phyloP scores from a whole-genome alignment of 495 filamentous ascomycete genomes.

The Tetracladium marchalianum region DNA sequence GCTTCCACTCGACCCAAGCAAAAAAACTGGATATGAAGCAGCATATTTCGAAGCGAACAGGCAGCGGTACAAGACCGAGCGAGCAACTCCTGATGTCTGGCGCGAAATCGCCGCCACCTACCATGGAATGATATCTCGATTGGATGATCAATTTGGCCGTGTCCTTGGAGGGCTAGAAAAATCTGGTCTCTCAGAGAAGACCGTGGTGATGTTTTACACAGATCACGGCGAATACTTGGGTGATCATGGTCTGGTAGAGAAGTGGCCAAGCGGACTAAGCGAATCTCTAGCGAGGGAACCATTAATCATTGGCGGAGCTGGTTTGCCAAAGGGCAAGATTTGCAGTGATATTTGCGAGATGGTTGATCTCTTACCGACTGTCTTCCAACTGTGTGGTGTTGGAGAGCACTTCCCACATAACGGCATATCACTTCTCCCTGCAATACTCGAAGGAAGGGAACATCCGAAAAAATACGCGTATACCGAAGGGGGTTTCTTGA shows the following conservation, averaged over 20 bases:
- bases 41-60: conserved; percentile 19
- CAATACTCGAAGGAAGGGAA: conserved; percentile 8
- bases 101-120: conserved; percentile 21
- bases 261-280: conserved; percentile 22
- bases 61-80: conserved; percentile 16
- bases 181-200: conserved; percentile 14
- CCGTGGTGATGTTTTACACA: conserved; percentile 21
- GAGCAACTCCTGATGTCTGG: conserved; percentile 19
- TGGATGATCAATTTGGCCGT: conserved; percentile 21
- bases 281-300: conserved; percentile 22
- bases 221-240: conserved; percentile 23
- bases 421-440: conserved; percentile 18
- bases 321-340: conserved; percentile 17
- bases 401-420: conserved; percentile 14
- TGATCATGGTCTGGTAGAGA: conserved; percentile 23
- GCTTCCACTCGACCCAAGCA: conserved; percentile 3
- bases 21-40: conserved; percentile 20
- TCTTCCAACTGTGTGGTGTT: conserved; percentile 20
- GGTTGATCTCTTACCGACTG: conserved; percentile 23
- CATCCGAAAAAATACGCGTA: conserved; percentile 20
- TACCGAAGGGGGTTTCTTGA: conserved; percentile 21
- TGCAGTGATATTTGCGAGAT: conserved; percentile 22
- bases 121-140: conserved; percentile 21
- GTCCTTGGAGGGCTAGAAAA: conserved; percentile 11
- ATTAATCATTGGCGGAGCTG: conserved; percentile 22